Evolutionary conservation across 2,329 filamentous ascomycete genomes (phyloP).

Genomic region (Alternaria consortialis): DNA sequence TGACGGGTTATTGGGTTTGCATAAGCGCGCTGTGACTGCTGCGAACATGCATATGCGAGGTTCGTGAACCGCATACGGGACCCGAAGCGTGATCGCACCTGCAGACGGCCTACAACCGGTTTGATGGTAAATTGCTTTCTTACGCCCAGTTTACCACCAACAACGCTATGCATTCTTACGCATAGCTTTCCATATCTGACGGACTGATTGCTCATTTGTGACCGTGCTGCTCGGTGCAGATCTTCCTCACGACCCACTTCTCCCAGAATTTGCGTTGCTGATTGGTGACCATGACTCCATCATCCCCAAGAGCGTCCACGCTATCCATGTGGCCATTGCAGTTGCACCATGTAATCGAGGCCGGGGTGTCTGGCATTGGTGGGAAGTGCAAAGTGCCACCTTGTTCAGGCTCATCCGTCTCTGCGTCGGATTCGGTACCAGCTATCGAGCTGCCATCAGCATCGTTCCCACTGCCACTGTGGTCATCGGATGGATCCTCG

Average conservation of each 20-base stretch:
- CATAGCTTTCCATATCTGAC: background rate
- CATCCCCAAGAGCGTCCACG: constrained; percentile 59
- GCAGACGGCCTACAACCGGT: constrained; percentile 9
- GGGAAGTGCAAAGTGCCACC: constrained; percentile 58
- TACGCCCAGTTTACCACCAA: constrained; percentile 5
- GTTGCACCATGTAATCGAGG: constrained; percentile 58
- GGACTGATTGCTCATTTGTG: constrained; percentile 41
- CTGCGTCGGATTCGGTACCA: constrained; percentile 46
- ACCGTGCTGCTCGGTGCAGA: constrained; percentile 55
- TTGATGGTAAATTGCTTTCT: constrained; percentile 10
- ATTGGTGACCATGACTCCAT: constrained; percentile 58
- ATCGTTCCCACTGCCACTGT: constrained; percentile 41
- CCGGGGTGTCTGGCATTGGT: constrained; percentile 56
- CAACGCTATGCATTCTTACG: constrained; percentile 3
- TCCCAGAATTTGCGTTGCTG: constrained; percentile 64
- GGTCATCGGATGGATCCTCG: constrained; percentile 25
- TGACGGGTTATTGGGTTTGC: constrained; percentile 25
- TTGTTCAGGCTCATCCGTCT: constrained; percentile 50
- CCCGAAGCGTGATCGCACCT: constrained; percentile 22
- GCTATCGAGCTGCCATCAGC: constrained; percentile 48
- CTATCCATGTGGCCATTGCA: constrained; percentile 54
- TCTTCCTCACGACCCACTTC: constrained; percentile 61
- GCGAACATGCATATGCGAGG: constrained; percentile 25
- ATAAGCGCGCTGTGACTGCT: constrained; percentile 34
- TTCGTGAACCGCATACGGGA: constrained; percentile 21